Conservation (phyloP, 2,329 filamentous ascomycete species). For the Metarhizium album region DNA sequence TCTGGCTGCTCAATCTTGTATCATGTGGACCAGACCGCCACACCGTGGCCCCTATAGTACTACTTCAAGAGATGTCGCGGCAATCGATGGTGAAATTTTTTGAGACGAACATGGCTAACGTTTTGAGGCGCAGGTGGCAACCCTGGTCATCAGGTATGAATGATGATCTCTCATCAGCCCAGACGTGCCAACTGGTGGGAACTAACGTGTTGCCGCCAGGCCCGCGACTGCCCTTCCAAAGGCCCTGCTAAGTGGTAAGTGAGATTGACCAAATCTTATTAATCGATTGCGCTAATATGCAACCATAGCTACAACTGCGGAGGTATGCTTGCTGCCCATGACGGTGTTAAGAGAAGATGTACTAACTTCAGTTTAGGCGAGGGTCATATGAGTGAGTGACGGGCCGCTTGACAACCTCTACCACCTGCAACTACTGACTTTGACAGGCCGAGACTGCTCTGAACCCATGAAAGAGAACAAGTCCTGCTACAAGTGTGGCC, state of each 20-base stretch:
- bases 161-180: slow-evolving; percentile 8
- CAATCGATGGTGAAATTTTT: not conserved
- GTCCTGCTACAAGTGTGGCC: slow-evolving; percentile 69
- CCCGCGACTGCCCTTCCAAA: slow-evolving; percentile 78
- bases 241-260: slow-evolving; percentile 71
- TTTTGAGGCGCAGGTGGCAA: slow-evolving; percentile 50
- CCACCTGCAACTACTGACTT: not conserved
- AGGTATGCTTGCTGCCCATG: slow-evolving; percentile 42
- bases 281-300: slow-evolving; percentile 10
- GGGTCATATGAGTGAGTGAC: slow-evolving; percentile 66
- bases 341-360: slow-evolving; percentile 1
- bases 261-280: slow-evolving; percentile 7
- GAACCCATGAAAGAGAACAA: slow-evolving; percentile 79
- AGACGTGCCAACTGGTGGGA: slow-evolving; percentile 2
- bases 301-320: slow-evolving; percentile 69
- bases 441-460: slow-evolving; percentile 74
- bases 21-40: not conserved
- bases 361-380: slow-evolving; percentile 30
- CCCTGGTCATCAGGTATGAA: slow-evolving; percentile 62
- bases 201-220: slow-evolving; percentile 34
- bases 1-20: not conserved
- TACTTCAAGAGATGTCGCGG: not conserved
- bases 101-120: not conserved
- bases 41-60: too few species aligned
- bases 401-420: not conserved